Evolutionary conservation across 108 stramenopile species (phyloP).

Genomic region (Nitzschia inconspicua): DNA sequence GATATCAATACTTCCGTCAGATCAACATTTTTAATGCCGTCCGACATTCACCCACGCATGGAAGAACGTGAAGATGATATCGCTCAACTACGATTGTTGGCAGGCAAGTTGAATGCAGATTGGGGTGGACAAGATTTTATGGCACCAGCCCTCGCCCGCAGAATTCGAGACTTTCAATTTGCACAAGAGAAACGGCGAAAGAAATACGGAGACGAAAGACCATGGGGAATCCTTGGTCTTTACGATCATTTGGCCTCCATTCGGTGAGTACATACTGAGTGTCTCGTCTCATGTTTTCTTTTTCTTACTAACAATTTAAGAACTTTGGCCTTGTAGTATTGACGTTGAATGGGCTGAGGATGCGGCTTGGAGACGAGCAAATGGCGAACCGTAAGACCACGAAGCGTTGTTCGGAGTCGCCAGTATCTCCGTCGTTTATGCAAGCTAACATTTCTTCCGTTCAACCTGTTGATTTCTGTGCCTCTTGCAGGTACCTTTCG

Average conservation of each 20-base stretch:
- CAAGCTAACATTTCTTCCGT: background rate
- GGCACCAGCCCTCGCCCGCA: constrained; percentile 63
- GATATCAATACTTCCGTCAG: constrained; percentile 11
- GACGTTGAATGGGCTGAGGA: constrained; percentile 93
- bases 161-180: constrained; percentile 85
- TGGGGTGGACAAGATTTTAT: constrained; percentile 67
- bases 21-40: constrained; percentile 36
- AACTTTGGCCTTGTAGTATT: too few species aligned
- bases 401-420: background rate
- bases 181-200: constrained; percentile 84
- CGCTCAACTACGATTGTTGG: constrained; percentile 69
- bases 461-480: background rate
- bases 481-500: constrained; percentile 43
- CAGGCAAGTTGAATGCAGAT: constrained; percentile 71
- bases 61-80: constrained; percentile 62
- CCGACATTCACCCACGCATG: constrained; percentile 49
- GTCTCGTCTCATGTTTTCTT: constrained; percentile 19
- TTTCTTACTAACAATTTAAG: too few species aligned
- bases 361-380: constrained; percentile 72
- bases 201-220: constrained; percentile 73
- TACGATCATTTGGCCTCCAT: constrained; percentile 74
- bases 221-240: constrained; percentile 83
- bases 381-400: constrained; percentile 69
- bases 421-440: background rate
- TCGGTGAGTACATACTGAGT: too few species aligned